A percentile compares a stretch with the other conserved stretches of the same genome.
Evolutionary conservation across 163 green algal species (phyloP).

Genomic region (Scenedesmus sp.): DNA sequence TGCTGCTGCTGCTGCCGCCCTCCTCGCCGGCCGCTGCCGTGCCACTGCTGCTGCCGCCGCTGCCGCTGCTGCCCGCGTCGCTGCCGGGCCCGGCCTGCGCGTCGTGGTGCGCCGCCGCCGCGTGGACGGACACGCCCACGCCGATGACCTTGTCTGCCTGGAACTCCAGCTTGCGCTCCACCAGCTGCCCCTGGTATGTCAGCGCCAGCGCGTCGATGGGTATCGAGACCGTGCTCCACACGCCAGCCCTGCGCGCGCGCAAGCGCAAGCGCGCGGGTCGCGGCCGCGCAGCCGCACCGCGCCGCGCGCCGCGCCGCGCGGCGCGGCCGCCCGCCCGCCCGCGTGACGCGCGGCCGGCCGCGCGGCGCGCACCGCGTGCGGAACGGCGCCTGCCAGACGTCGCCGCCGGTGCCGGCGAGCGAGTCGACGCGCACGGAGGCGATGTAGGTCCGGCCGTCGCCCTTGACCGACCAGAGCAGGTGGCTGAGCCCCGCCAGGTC

Average conservation of each 20-base stretch:
- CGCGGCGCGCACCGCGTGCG: slow-evolving; percentile 27
- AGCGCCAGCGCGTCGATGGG: slow-evolving; percentile 18
- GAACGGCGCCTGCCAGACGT: slow-evolving; percentile 49
- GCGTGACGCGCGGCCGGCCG: no score
- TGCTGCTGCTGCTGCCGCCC: not conserved
- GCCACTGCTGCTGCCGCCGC: slow-evolving; percentile 1
- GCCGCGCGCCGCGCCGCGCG: not conserved
- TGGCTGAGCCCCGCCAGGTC: slow-evolving; percentile 21
- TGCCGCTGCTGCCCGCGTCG: not conserved
- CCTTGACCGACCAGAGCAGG: slow-evolving; percentile 38
- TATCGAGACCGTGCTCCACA: slow-evolving; percentile 27
- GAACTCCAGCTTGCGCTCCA: slow-evolving; percentile 37
- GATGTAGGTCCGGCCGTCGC: slow-evolving; percentile 44
- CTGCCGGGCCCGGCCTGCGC: not conserved
- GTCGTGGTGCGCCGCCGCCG: not conserved
- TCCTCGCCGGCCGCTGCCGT: not conserved
- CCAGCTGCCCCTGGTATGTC: slow-evolving; percentile 41
- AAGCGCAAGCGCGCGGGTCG: not conserved
- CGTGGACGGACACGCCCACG: slow-evolving; percentile 28
- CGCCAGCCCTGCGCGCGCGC: not conserved
- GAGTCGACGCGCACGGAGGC: slow-evolving; percentile 38
- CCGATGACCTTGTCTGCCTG: slow-evolving; percentile 39
- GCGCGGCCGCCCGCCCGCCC: not conserved
- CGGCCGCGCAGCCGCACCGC: not conserved
- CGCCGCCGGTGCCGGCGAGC: slow-evolving; percentile 19